These are phyloP conservation scores for Eragrostis nindensis DNA, from an alignment of 176 grass and related monocot species.

Conservation along the genomic window DNA sequence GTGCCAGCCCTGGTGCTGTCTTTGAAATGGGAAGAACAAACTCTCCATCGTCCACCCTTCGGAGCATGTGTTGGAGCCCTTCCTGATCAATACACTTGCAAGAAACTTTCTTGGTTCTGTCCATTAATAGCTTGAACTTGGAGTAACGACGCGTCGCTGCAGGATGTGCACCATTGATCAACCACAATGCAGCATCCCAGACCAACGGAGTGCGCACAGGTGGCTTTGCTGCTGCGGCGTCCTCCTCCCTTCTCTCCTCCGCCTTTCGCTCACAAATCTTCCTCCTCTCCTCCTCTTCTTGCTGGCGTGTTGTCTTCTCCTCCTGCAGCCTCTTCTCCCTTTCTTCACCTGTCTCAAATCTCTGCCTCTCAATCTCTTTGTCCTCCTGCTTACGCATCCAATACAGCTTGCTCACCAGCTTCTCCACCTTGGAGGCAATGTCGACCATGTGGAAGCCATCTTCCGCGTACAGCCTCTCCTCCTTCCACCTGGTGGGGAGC, in stretches of 20 bases:
- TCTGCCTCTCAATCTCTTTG: not conserved
- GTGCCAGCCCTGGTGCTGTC: not conserved
- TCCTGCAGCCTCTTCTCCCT: not conserved
- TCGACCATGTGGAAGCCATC: not conserved
- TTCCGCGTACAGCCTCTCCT: slow-evolving; percentile 17
- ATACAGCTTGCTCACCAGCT: not conserved
- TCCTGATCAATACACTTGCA: not conserved
- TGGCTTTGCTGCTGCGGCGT: not conserved
- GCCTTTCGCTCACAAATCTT: no score
- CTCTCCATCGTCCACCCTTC: not conserved
- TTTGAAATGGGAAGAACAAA: slow-evolving; percentile 23
- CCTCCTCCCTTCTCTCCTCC: not conserved
- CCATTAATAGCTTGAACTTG: slow-evolving; percentile 10
- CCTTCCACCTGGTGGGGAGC: slow-evolving; percentile 1
- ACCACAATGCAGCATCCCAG: not conserved
- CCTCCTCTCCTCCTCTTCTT: no score
- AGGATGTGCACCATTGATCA: not conserved
- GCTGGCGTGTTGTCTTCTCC: not conserved
- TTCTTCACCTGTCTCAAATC: slow-evolving; percentile 4
- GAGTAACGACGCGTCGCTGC: not conserved
- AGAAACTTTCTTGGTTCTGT: not conserved
- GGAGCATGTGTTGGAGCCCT: not conserved
- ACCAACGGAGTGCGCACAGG: not conserved
- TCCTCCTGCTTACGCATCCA: not conserved
- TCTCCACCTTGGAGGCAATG: not conserved